These are phyloP conservation scores for Talaromyces thailandensis DNA, from an alignment of 495 filamentous ascomycete genomes.

Conservation along the genomic window DNA sequence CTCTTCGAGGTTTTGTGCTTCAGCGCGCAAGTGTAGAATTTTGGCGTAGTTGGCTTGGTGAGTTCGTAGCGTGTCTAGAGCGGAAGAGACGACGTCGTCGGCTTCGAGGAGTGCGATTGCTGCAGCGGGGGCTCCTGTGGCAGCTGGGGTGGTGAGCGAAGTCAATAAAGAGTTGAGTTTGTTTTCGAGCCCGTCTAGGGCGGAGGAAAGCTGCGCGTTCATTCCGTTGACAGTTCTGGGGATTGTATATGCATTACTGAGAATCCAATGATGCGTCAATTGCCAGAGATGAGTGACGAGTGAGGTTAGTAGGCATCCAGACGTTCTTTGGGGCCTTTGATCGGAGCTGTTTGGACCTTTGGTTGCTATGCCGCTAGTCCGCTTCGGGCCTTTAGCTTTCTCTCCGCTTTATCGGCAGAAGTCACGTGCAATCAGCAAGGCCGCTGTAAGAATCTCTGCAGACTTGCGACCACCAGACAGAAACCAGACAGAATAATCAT, in stretches of 20 bases:
- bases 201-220: slow-evolving; percentile 27
- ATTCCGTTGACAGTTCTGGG: slow-evolving; percentile 13
- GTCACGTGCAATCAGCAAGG: not conserved
- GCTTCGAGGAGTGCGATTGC: slow-evolving; percentile 31
- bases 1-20: slow-evolving; percentile 30
- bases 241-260: not conserved
- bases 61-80: slow-evolving; percentile 29
- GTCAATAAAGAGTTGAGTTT: slow-evolving; percentile 33
- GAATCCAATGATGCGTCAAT: not conserved
- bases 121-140: slow-evolving; percentile 30
- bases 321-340: not conserved
- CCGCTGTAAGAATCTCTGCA: not conserved
- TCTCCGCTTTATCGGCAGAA: not conserved
- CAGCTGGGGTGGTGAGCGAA: slow-evolving; percentile 34
- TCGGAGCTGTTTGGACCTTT: not conserved
- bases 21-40: slow-evolving; percentile 26
- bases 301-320: not conserved
- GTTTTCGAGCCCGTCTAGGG: slow-evolving; percentile 29
- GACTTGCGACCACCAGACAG: not conserved
- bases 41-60: slow-evolving; percentile 36
- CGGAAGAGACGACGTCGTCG: slow-evolving; percentile 30
- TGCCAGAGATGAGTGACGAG: not conserved
- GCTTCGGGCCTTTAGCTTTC: not conserved
- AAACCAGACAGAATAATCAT: not conserved
- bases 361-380: not conserved